Evolutionary conservation across 441 rosid genomes (phyloP).

Genomic region (Arabidopsis hybrid): DNA sequence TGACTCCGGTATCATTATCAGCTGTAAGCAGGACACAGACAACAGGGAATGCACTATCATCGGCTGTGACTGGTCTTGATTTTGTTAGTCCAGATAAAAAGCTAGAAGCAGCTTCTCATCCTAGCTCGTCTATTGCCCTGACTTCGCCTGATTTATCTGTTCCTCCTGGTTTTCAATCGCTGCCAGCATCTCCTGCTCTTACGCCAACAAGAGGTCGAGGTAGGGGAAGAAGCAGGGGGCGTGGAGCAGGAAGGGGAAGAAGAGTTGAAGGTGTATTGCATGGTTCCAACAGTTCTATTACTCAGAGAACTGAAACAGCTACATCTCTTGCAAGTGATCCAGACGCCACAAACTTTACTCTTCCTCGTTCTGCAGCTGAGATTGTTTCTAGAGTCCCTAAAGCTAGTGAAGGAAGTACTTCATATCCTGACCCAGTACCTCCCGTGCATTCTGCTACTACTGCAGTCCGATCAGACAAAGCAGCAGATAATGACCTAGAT

Average conservation of each 20-base stretch:
- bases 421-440: constrained; percentile 49
- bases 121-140: constrained; percentile 46
- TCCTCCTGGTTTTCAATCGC: constrained; percentile 48
- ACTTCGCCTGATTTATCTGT: constrained; percentile 47
- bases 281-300: constrained; percentile 46
- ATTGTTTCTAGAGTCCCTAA: constrained; percentile 44
- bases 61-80: constrained; percentile 45
- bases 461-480: constrained; percentile 37
- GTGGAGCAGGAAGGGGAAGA: constrained; percentile 75
- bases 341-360: constrained; percentile 24
- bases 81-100: constrained; percentile 43
- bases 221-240: constrained; percentile 62
- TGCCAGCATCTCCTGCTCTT: constrained; percentile 46
- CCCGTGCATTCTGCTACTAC: constrained; percentile 44
- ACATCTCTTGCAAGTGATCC: constrained; percentile 49
- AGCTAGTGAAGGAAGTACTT: constrained; percentile 47
- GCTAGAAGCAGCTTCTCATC: constrained; percentile 46
- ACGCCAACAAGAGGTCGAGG: constrained; percentile 67
- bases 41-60: constrained; percentile 50
- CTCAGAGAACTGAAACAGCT: constrained; percentile 38
- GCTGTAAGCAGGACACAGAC: constrained; percentile 51
- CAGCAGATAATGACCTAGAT: constrained; percentile 49
- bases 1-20: constrained; percentile 43
- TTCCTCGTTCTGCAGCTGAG: constrained; percentile 44
- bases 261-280: constrained; percentile 52